These are phyloP conservation scores for Triangularia setosa DNA, from an alignment of 2,329 filamentous ascomycete genomes.

Conservation along the genomic window DNA sequence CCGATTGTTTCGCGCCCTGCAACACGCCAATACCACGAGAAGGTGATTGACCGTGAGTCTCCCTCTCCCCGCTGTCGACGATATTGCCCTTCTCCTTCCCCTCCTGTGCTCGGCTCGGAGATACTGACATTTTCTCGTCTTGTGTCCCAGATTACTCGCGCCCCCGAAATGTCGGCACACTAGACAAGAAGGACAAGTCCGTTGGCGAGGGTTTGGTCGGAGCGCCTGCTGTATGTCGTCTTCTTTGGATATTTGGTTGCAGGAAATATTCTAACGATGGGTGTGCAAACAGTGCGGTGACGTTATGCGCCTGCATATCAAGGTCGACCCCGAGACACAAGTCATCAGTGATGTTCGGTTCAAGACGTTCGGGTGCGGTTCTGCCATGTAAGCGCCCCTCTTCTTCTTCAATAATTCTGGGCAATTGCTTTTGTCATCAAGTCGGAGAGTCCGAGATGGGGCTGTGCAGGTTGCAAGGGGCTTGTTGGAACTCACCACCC, in stretches of 20 bases:
- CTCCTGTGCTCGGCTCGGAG: background rate
- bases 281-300: conserved; percentile 52
- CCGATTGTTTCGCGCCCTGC: conserved; percentile 39
- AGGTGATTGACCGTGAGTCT: conserved; percentile 64
- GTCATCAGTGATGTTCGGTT: conserved; percentile 94
- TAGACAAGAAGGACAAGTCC: conserved; percentile 70
- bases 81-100: background rate
- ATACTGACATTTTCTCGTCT: conserved; percentile 16
- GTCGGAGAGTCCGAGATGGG: background rate
- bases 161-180: conserved; percentile 53
- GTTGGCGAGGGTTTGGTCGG: conserved; percentile 90
- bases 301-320: conserved; percentile 92
- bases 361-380: conserved; percentile 96
- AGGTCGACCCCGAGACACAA: conserved; percentile 81
- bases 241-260: background rate
- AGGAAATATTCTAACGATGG: background rate
- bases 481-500: no score
- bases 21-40: conserved; percentile 50
- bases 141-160: conserved; percentile 46
- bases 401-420: background rate
- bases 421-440: background rate
- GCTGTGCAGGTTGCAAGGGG: background rate
- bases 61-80: conserved; percentile 25
- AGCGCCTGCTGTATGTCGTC: conserved; percentile 71
- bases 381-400: conserved; percentile 60